These are phyloP conservation scores for Tricholoma saponaceum DNA, from an alignment of 768 basidiomycete genomes.

Conservation along the genomic window DNA sequence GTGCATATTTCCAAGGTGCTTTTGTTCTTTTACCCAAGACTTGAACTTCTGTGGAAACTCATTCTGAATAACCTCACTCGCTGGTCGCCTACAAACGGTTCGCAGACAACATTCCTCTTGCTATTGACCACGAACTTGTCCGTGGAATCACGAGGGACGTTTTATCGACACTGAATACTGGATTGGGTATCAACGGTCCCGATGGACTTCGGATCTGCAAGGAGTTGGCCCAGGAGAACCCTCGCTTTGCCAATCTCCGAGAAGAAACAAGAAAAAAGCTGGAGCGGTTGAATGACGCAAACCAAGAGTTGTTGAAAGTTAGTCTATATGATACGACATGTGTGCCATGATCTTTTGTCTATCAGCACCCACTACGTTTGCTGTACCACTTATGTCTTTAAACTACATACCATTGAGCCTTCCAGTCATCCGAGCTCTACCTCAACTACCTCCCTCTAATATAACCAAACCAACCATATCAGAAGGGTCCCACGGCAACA, in stretches of 20 bases:
- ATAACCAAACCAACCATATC: too few species aligned
- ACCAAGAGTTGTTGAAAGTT: conserved; percentile 28
- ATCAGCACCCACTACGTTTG: too few species aligned
- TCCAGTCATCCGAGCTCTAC: too few species aligned
- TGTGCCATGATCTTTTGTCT: too few species aligned
- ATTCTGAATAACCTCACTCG: not conserved
- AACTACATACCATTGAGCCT: too few species aligned
- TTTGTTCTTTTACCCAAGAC: not conserved
- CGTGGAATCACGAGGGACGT: conserved; percentile 46
- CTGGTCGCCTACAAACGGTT: conserved; percentile 63
- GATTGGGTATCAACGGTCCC: conserved; percentile 47
- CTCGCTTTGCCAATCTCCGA: conserved; percentile 36
- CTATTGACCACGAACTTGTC: conserved; percentile 54
- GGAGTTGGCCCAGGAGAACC: conserved; percentile 48
- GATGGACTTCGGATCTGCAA: conserved; percentile 44
- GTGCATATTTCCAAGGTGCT: conserved; percentile 72
- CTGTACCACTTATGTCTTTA: too few species aligned
- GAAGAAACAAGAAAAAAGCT: conserved; percentile 47
- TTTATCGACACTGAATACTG: conserved; percentile 38
- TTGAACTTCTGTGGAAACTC: too few species aligned
- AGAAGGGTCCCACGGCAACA: too few species aligned
- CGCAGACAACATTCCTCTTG: conserved; percentile 50
- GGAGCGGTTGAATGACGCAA: conserved; percentile 44
- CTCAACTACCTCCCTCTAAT: too few species aligned
- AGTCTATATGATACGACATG: too few species aligned